Evolutionary conservation across 805 yeast species (phyloP).

Genomic region (Yarrowia yakushimensis): DNA sequence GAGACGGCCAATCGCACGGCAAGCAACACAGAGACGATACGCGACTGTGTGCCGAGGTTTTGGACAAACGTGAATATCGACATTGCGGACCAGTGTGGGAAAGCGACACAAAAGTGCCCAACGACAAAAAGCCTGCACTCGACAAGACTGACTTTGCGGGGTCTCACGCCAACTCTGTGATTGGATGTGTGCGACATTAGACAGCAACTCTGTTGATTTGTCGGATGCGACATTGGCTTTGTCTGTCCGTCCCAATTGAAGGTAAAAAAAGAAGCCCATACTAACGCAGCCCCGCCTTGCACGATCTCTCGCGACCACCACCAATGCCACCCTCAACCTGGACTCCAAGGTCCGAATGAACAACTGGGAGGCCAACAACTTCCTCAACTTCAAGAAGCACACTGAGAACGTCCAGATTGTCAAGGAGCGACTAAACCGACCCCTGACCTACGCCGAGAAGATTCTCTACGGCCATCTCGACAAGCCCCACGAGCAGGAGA

Average conservation of each 20-base stretch:
- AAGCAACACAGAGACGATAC: not conserved
- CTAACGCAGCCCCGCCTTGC: conserved; percentile 30
- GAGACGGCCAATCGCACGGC: too few species aligned
- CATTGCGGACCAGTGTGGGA: too few species aligned
- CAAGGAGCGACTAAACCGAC: conserved; percentile 75
- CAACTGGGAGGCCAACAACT: conserved; percentile 58
- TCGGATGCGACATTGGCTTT: not conserved
- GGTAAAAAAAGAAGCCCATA: not conserved
- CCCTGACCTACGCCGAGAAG: conserved; percentile 94
- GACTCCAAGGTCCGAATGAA: conserved; percentile 79
- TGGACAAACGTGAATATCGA: too few species aligned
- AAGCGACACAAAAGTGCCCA: too few species aligned
- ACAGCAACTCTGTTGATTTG: not conserved
- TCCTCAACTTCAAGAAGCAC: conserved; percentile 87
- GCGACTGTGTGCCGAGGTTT: too few species aligned
- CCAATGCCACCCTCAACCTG: conserved; percentile 40
- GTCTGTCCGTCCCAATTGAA: not conserved
- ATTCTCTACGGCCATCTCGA: conserved; percentile 92
- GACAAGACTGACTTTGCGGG: too few species aligned
- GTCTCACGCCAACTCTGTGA: too few species aligned
- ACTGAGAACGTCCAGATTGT: conserved; percentile 84
- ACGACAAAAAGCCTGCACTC: too few species aligned
- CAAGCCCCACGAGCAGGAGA: conserved; percentile 82
- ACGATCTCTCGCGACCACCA: conserved; percentile 26
- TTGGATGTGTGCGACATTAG: too few species aligned